Conservation (phyloP, 2,329 filamentous ascomycete species). For the Penicillium sclerotiorum region DNA sequence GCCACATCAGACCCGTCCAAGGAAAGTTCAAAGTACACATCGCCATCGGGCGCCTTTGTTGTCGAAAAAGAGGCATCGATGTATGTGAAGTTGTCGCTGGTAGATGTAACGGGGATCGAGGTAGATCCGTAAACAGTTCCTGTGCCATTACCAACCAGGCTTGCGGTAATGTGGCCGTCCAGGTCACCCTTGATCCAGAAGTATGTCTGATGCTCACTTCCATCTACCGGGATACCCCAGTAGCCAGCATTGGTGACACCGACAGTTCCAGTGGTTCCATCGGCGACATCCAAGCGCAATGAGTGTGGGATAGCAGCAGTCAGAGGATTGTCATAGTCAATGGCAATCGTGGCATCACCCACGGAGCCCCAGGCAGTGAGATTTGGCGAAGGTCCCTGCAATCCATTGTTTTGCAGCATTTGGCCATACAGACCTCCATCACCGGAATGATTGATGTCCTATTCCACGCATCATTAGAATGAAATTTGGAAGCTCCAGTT, state of each 20-base stretch:
- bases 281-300: slow-evolving; percentile 41
- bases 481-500: not conserved
- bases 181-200: slow-evolving; percentile 31
- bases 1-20: slow-evolving; percentile 14
- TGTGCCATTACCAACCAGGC: slow-evolving; percentile 20
- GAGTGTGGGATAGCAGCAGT: slow-evolving; percentile 57
- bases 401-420: slow-evolving; percentile 69
- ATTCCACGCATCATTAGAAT: not conserved
- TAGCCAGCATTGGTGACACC: slow-evolving; percentile 49
- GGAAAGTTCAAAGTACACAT: slow-evolving; percentile 18
- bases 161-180: slow-evolving; percentile 17
- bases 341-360: slow-evolving; percentile 48
- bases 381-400: slow-evolving; percentile 57
- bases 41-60: slow-evolving; percentile 17
- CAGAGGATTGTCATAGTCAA: slow-evolving; percentile 54
- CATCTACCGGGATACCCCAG: slow-evolving; percentile 27
- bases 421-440: slow-evolving; percentile 75
- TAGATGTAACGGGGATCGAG: slow-evolving; percentile 16
- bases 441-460: slow-evolving; percentile 69
- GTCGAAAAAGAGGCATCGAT: slow-evolving; percentile 19
- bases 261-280: slow-evolving; percentile 29
- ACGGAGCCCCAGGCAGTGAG: slow-evolving; percentile 53
- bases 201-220: slow-evolving; percentile 20
- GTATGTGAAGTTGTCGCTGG: slow-evolving; percentile 19
- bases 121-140: slow-evolving; percentile 22